Conservation (phyloP, 1,139 yeast genomes). For the Candida labiduridarum region DNA sequence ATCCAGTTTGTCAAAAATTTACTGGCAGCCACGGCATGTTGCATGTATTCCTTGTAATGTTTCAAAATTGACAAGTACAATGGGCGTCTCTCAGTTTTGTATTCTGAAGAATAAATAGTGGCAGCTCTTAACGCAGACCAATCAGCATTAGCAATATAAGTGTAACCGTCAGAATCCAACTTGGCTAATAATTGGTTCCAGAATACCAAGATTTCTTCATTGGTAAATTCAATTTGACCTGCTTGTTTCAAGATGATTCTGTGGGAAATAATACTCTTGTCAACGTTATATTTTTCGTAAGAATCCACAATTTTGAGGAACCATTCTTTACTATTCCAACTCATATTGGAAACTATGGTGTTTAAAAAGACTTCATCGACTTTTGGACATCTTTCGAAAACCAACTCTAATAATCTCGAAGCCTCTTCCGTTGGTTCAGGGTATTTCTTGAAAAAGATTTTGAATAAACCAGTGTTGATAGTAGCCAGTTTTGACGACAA, state of each 20-base stretch:
- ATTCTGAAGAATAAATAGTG: conserved; percentile 54
- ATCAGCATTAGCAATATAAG: conserved; percentile 77
- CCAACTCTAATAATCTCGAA: conserved; percentile 54
- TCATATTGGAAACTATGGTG: conserved; percentile 68
- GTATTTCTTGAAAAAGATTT: conserved; percentile 63
- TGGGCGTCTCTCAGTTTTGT: conserved; percentile 44
- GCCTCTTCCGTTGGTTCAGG: conserved; percentile 61
- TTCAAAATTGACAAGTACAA: conserved; percentile 63
- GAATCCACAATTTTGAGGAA: conserved; percentile 65
- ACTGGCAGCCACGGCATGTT: conserved; percentile 34
- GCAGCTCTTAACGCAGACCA: conserved; percentile 88
- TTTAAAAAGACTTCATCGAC: conserved; percentile 79
- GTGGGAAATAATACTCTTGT: conserved; percentile 69
- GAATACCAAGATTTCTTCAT: conserved; percentile 54
- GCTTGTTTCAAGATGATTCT: conserved; percentile 77
- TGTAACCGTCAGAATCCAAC: conserved; percentile 57
- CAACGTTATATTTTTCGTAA: conserved; percentile 59
- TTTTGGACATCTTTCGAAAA: conserved; percentile 59
- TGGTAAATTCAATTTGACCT: conserved; percentile 63
- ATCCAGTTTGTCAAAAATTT: conserved; percentile 40
- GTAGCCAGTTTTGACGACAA: conserved; percentile 56
- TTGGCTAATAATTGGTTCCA: conserved; percentile 63
- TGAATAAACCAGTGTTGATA: conserved; percentile 68
- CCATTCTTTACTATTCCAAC: conserved; percentile 70
- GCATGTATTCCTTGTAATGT: conserved; percentile 48